A percentile compares a stretch with the other conserved stretches of the same genome.
Evolutionary conservation across 2,329 filamentous ascomycete species (phyloP).

Genomic region (Leptodontidium sp.): DNA sequence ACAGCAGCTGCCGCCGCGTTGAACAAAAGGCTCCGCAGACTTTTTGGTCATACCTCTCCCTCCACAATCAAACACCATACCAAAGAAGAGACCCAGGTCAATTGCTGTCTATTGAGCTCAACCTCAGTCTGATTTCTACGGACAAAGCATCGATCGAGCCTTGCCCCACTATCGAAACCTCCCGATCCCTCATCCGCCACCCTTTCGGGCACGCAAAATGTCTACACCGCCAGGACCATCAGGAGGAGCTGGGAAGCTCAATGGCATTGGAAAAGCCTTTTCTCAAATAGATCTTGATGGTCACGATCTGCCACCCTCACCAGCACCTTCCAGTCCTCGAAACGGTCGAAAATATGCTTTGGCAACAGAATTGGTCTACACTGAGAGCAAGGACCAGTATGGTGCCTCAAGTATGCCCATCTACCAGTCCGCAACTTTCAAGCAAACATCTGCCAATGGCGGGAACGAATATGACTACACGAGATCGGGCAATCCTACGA

Average conservation of each 20-base stretch:
- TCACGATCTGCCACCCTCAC: conserved; percentile 87
- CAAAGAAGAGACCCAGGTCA: not conserved
- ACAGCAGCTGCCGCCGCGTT: conserved; percentile 3
- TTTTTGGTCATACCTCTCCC: conserved; percentile 4
- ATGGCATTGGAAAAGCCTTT: conserved; percentile 42
- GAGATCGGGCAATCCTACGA: conserved; percentile 94
- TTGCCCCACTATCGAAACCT: conserved; percentile 4
- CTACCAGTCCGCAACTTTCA: conserved; percentile 98
- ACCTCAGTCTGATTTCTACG: conserved; percentile 20
- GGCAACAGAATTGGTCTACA: conserved; percentile 96
- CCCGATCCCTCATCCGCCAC: conserved; percentile 14
- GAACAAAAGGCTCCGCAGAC: conserved; percentile 4
- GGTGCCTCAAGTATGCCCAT: conserved; percentile 96
- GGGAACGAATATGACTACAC: conserved; percentile 97
- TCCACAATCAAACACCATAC: not conserved
- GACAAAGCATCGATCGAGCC: not conserved
- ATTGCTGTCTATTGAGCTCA: conserved; percentile 32
- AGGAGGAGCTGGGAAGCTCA: conserved; percentile 39
- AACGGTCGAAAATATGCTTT: conserved; percentile 90
- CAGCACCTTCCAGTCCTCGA: conserved; percentile 88
- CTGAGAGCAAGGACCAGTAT: conserved; percentile 95
- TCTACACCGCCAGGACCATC: conserved; percentile 46
- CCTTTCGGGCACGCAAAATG: conserved; percentile 37
- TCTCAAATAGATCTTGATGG: conserved; percentile 78
- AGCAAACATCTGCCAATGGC: conserved; percentile 82